A percentile compares a stretch with the other conserved stretches of the same genome.
Conservation (phyloP, 2,329 filamentous ascomycete genomes). For the Talaromyces funiculosus region DNA sequence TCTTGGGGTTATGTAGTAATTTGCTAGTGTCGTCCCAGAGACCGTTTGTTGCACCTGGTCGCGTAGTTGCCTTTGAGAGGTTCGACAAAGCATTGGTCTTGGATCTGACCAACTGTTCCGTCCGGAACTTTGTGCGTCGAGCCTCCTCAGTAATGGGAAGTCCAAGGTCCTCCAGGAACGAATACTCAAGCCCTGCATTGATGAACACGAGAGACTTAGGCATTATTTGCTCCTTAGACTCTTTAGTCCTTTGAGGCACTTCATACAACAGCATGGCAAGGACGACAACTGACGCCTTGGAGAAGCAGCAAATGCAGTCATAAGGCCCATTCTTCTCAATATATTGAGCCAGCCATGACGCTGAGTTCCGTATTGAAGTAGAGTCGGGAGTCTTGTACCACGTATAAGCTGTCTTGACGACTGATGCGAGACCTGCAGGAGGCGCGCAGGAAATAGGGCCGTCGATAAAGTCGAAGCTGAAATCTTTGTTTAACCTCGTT, state of each 20-base stretch:
- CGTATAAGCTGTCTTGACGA: slow-evolving; percentile 38
- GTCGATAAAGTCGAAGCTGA: slow-evolving; percentile 40
- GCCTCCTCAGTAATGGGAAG: slow-evolving; percentile 24
- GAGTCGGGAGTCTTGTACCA: slow-evolving; percentile 25
- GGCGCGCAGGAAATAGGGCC: slow-evolving; percentile 25
- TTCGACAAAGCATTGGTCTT: slow-evolving; percentile 18
- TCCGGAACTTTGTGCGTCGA: background rate
- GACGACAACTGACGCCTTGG: slow-evolving; percentile 37
- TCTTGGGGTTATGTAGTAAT: slow-evolving; percentile 22
- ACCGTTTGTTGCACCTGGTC: slow-evolving; percentile 19
- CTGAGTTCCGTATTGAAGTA: slow-evolving; percentile 20
- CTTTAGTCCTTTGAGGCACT: background rate
- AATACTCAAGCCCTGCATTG: slow-evolving; percentile 30
- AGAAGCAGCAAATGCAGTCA: slow-evolving; percentile 39
- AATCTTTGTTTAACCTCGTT: slow-evolving; percentile 11
- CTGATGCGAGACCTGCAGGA: slow-evolving; percentile 36
- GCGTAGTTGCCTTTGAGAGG: slow-evolving; percentile 22
- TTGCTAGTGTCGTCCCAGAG: slow-evolving; percentile 23
- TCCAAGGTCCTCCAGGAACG: slow-evolving; percentile 28
- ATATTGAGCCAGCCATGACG: slow-evolving; percentile 26
- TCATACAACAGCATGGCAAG: slow-evolving; percentile 23
- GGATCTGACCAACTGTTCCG: background rate
- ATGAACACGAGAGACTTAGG: slow-evolving; percentile 32
- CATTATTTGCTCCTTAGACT: background rate
- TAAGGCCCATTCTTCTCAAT: slow-evolving; percentile 35